Conservation (phyloP, 1,139 yeast species). For the Candida albicans region DNA sequence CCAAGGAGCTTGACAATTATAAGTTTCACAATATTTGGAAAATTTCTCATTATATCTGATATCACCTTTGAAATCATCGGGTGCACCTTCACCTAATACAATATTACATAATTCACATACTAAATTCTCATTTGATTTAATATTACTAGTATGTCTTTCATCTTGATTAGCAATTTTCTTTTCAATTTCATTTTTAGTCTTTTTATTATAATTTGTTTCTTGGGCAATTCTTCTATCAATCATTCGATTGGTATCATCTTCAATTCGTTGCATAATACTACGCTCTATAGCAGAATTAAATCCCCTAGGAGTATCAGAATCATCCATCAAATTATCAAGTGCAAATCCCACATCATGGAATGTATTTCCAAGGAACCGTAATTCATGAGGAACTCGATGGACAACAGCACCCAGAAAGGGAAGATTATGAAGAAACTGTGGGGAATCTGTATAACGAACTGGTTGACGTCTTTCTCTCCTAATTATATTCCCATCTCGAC, state of each 20-base stretch:
- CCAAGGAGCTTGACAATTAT: constrained; percentile 61
- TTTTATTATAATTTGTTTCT: constrained; percentile 34
- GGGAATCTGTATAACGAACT: no score
- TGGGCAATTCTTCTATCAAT: constrained; percentile 33
- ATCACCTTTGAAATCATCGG: constrained; percentile 46
- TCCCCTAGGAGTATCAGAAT: constrained; percentile 2
- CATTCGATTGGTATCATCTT: constrained; percentile 40
- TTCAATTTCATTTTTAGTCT: constrained; percentile 30
- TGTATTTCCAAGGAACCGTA: constrained; percentile 3
- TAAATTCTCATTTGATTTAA: constrained; percentile 27
- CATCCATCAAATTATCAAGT: constrained; percentile 7
- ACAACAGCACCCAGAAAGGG: background rate
- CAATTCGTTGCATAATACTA: constrained; percentile 42
- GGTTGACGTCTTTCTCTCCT: no score
- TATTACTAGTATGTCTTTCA: constrained; percentile 39
- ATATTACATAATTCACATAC: constrained; percentile 74
- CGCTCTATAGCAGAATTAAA: constrained; percentile 22
- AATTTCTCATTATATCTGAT: constrained; percentile 27
- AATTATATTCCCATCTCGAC: no score
- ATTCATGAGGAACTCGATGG: background rate
- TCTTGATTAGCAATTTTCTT: constrained; percentile 23
- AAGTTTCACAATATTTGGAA: constrained; percentile 28
- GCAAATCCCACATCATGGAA: constrained; percentile 3
- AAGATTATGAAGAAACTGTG: no score
- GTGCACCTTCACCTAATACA: constrained; percentile 69